Evolutionary conservation across 495 filamentous ascomycete species (phyloP), one percentile per base, ranked within the genome.

Genomic region (Penicillium fimorum): DNA sequence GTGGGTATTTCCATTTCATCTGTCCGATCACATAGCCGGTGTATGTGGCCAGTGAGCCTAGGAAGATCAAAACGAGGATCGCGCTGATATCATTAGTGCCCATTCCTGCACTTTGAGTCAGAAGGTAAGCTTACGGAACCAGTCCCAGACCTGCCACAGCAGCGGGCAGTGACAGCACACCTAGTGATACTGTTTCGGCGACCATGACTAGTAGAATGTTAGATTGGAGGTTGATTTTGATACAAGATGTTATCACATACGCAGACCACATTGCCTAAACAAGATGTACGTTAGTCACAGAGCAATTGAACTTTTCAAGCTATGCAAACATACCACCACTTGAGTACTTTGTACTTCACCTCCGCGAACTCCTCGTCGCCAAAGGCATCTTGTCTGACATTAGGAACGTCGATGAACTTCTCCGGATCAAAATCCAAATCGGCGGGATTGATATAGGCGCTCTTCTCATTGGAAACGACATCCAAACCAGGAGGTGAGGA

Each of bases 1-100:
- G 75, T 1, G 90, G 90, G 62, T 84, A 85, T 53, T 74, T 79
- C 58, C 84, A 59, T 67, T 91, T 92, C 67, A 94, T 85, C 68
- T 91, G 87, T 20, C 86, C 89, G 58, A 93, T 82, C 32, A 92
- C 80, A 56, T 85, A 89, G 60, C 87, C 87, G 17, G 87, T 90
- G 70, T 92, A 95, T 37, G 86, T 87, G 20, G 89, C 84, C 12
- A 90, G 58, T 6, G 87, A 55, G 15, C 89, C 89, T 24, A 91
- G 67, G 20, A 69, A 63, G 38, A 89, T 65, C 79, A 93, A 58
- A 75, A 88, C 80, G 24, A 89, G 64, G 18, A 89, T 58, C 15
- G 88, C 85, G 17, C 87, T 68, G 37, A 5, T 12, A 8, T 4
- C 6, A 22, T 64, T 45, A 64, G 61, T n/a, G 46, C 33, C 12